These are phyloP conservation scores for Pseudocercospora crystallina DNA, from an alignment of 2,329 filamentous ascomycete species.

Conservation along the genomic window DNA sequence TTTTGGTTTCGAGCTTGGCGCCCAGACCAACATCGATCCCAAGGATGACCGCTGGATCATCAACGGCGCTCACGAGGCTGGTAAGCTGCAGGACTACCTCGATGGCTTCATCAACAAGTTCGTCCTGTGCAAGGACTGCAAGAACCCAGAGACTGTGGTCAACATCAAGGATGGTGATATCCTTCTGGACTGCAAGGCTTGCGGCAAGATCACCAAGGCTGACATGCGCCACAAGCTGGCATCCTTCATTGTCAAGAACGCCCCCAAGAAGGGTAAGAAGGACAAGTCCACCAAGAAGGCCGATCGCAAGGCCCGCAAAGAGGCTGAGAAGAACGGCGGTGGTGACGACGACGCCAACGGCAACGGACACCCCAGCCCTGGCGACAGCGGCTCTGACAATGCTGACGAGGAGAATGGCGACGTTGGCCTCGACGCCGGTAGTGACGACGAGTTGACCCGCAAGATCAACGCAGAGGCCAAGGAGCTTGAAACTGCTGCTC, in stretches of 20 bases:
- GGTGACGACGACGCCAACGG: slow-evolving; percentile 56
- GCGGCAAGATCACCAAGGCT: slow-evolving; percentile 87
- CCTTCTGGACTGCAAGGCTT: slow-evolving; percentile 96
- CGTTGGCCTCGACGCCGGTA: slow-evolving; percentile 64
- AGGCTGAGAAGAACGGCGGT: slow-evolving; percentile 55
- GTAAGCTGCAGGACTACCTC: slow-evolving; percentile 95
- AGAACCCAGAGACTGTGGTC: slow-evolving; percentile 97
- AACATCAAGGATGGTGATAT: slow-evolving; percentile 92
- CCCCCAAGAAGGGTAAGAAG: slow-evolving; percentile 91
- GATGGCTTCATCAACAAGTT: slow-evolving; percentile 99
- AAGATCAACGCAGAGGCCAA: slow-evolving; percentile 66
- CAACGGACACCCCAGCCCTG: slow-evolving; percentile 59
- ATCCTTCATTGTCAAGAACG: slow-evolving; percentile 95
- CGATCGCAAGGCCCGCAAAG: slow-evolving; percentile 79
- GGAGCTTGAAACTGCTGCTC: slow-evolving; percentile 65
- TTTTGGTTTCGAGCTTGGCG: slow-evolving; percentile 97
- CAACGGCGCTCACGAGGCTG: slow-evolving; percentile 93
- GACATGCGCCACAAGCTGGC: slow-evolving; percentile 93
- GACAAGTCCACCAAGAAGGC: slow-evolving; percentile 95
- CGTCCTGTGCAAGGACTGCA: slow-evolving; percentile 99
- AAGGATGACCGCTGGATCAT: slow-evolving; percentile 99
- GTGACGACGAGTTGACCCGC: slow-evolving; percentile 89
- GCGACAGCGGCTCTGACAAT: slow-evolving; percentile 66
- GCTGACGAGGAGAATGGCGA: slow-evolving; percentile 64
- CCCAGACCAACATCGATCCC: slow-evolving; percentile 97